These are phyloP conservation scores for Gamarada debralockiae DNA, from an alignment of 495 filamentous ascomycete genomes.

Conservation along the genomic window DNA sequence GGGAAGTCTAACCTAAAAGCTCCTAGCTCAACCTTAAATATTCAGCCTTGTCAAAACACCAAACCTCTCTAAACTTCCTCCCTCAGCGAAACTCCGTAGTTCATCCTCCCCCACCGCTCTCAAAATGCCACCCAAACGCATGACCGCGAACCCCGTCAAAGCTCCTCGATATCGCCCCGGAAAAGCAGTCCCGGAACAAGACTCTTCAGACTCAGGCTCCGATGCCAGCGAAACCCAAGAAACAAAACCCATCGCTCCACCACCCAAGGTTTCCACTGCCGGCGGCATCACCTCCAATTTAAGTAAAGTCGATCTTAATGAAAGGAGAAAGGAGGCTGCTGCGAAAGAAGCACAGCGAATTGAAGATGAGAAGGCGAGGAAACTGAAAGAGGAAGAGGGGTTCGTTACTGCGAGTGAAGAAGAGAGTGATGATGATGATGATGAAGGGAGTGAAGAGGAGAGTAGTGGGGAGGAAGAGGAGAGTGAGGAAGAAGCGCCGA, in stretches of 20 bases:
- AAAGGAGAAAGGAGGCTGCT: conserved; percentile 40
- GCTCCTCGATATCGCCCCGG: conserved; percentile 83
- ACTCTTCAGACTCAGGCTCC: conserved; percentile 60
- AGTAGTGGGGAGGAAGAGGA: conserved; percentile 42
- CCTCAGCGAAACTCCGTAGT: no score
- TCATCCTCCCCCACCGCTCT: neutral
- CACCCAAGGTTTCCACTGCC: conserved; percentile 56
- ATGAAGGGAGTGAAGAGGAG: conserved; percentile 47
- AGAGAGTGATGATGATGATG: conserved; percentile 34
- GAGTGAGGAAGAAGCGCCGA: conserved; percentile 71
- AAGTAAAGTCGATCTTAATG: conserved; percentile 63
- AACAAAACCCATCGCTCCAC: conserved; percentile 42
- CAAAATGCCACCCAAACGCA: conserved; percentile 81
- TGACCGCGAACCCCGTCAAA: conserved; percentile 88
- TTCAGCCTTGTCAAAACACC: no score
- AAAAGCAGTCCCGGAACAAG: conserved; percentile 68
- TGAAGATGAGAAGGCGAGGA: conserved; percentile 38
- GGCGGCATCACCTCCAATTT: conserved; percentile 53
- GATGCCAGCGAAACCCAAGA: conserved; percentile 32
- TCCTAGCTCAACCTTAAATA: conserved; percentile 1
- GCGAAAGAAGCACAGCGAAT: conserved; percentile 44
- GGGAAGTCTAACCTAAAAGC: neutral
- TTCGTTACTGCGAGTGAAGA: conserved; percentile 65
- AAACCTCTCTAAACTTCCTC: no score
- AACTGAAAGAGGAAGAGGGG: conserved; percentile 59